Evolutionary conservation across 2,329 filamentous ascomycete genomes (phyloP).

Genomic region (Xylaria sp.): DNA sequence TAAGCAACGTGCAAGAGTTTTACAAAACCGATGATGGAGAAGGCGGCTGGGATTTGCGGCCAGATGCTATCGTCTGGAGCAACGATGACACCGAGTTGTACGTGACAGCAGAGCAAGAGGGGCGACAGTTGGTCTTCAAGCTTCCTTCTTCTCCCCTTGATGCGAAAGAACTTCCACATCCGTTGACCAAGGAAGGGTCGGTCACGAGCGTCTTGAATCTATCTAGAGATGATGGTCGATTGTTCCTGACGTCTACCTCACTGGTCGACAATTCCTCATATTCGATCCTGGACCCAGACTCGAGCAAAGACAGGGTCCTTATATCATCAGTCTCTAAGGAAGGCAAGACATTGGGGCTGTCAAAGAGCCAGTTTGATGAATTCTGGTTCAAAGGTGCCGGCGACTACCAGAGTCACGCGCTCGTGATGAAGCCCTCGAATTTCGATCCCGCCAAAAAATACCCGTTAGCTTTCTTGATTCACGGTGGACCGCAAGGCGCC

Average conservation of each 20-base stretch:
- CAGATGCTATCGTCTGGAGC: slow-evolving; percentile 67
- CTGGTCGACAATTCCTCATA: slow-evolving; percentile 79
- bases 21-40: slow-evolving; percentile 70
- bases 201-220: slow-evolving; percentile 65
- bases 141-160: slow-evolving; percentile 65
- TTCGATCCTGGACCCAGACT: slow-evolving; percentile 63
- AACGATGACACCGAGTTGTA: slow-evolving; percentile 71
- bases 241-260: slow-evolving; percentile 75
- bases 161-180: slow-evolving; percentile 59
- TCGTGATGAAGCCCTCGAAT: slow-evolving; percentile 71
- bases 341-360: slow-evolving; percentile 74
- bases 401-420: slow-evolving; percentile 73
- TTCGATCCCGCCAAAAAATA: slow-evolving; percentile 79
- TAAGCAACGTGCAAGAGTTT: slow-evolving; percentile 69
- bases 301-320: slow-evolving; percentile 50
- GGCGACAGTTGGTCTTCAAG: slow-evolving; percentile 69
- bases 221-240: slow-evolving; percentile 53
- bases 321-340: slow-evolving; percentile 73
- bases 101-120: slow-evolving; percentile 77
- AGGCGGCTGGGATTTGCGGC: slow-evolving; percentile 69
- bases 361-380: slow-evolving; percentile 69
- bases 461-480: slow-evolving; percentile 81
- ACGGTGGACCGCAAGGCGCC: slow-evolving; percentile 83
- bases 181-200: slow-evolving; percentile 63
- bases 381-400: slow-evolving; percentile 75